Evolutionary conservation across 768 basidiomycete genomes (phyloP), one percentile per base, ranked within the genome.

Genomic region (Collybia sordida): DNA sequence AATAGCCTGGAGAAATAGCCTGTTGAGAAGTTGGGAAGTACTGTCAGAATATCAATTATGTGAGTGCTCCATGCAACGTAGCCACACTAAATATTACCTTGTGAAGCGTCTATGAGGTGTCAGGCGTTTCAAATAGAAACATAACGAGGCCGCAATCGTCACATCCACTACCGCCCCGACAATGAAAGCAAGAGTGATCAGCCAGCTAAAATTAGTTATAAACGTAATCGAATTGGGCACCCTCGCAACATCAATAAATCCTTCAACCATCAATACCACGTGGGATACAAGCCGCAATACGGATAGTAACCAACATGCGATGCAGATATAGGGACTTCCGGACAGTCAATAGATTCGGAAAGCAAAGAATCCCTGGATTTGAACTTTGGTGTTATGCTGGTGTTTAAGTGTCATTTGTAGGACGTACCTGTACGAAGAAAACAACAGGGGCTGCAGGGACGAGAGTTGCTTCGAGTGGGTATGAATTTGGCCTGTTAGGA

Each of bases 141-240:
- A 63, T 18, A 65, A 45, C 6, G 57, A 52, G 6, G 31, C 38
- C 2, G 62, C 59, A 34, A 67, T 57, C 17, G 59, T 45, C 3
- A 67, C 56, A 37, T 67, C 66, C 2, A 59, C 53, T 2, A 50
- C 17, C 1, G 59, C 63, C 2, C 61, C 61, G 4, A 65, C 39
- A 8, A 24, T 52, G 18, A 65, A 45, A 2, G 55, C 42, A 3
- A 50, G 8, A 4, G 63, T 61, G 27, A 67, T 55, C 17, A 64
- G 31, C 66, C 66, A 65, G 1, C 55, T 60, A 48, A 53, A 59
- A 8, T 27, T 53, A 15, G 49, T 35, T 28, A 56, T 54, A 19
- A 59, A 17, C 3, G 31, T 24, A 19, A 64, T 56, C 22, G 54
- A 53, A 43, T 63, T 53, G 3, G 60, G 57, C 35, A 63, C 56